Evolutionary conservation across 2,329 filamentous ascomycete genomes (phyloP), one percentile per base, ranked within the genome.

Genomic region (Pochonia chlamydosporia): DNA sequence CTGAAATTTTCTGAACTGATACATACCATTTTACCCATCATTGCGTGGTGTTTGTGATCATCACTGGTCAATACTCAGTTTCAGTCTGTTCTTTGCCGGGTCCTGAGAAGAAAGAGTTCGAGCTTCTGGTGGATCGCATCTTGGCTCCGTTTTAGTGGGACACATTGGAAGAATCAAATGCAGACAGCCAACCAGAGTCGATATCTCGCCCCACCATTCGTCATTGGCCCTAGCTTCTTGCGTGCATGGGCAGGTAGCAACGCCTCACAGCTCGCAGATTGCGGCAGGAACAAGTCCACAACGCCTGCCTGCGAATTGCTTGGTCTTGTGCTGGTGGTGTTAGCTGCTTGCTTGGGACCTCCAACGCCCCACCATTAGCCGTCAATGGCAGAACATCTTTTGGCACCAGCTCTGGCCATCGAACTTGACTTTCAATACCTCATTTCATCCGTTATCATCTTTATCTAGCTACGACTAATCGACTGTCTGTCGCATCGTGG

Each of bases 311-410:
- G n/a, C n/a, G n/a, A n/a, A n/a, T n/a, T n/a, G n/a, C n/a, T 7
- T 28, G 7, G 26, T 28, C 13, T 7, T 28, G 7, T 28, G 26
- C 26, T 28, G 7, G 26, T 28, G 11, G 39, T 25, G n/a, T 14
- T 13, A 24, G 7, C 16, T 44, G 20, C 26, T 18, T 24, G 23
- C 24, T 16, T n/a, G n/a, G n/a, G n/a, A n/a, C n/a, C n/a, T n/a
- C 20, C 37, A 21, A n/a, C 25, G 5, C 25, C 30, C 45, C 45
- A 47, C 39, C 39, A 20, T 47, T 47, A 47, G 14, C 45, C 45
- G 45, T 37, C 30, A 23, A 23, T 31, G 39, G 25, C 24, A 41
- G 33, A 28, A 46, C 13, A 28, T 28, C 33, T n/a, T 6, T 9
- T 20, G n/a, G 33, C 33, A 36, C 33, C 16, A 18, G 16, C 33